These are phyloP conservation scores for apple (Malus domestica) DNA, from an alignment of 306 rosid genomes.

Conservation along the genomic window DNA sequence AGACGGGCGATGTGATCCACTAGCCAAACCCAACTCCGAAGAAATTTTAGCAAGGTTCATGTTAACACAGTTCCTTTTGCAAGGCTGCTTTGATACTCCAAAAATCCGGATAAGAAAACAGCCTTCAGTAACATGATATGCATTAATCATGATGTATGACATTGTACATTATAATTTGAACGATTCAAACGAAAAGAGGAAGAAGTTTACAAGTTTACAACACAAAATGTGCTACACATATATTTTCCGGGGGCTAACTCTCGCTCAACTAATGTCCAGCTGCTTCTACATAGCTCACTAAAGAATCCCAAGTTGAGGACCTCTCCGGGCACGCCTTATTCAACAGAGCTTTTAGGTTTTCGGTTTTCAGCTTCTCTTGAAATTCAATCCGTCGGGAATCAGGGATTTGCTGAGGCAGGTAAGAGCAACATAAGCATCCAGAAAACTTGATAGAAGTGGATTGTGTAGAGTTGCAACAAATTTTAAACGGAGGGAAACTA, in stretches of 20 bases:
- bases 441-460: background rate
- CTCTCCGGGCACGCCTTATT: constrained; percentile 50
- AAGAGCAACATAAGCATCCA: constrained; percentile 20
- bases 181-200: too few species aligned
- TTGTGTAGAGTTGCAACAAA: background rate
- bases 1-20: too few species aligned
- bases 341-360: constrained; percentile 48
- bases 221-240: too few species aligned
- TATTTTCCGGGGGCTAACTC: background rate
- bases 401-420: constrained; percentile 50
- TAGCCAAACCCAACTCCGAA: too few species aligned
- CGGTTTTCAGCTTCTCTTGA: constrained; percentile 37
- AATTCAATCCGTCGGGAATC: constrained; percentile 28
- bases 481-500: background rate
- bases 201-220: too few species aligned
- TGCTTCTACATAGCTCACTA: background rate
- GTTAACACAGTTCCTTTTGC: background rate
- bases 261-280: background rate
- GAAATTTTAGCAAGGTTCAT: background rate
- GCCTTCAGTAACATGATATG: background rate
- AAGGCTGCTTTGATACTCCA: background rate
- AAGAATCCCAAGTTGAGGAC: constrained; percentile 44
- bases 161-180: background rate
- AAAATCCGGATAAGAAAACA: background rate
- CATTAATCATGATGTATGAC: background rate